A percentile compares a stretch with the other conserved stretches of the same genome.
Evolutionary conservation across 2,329 filamentous ascomycete species (phyloP).

Genomic region (Xylariaceae sp.): DNA sequence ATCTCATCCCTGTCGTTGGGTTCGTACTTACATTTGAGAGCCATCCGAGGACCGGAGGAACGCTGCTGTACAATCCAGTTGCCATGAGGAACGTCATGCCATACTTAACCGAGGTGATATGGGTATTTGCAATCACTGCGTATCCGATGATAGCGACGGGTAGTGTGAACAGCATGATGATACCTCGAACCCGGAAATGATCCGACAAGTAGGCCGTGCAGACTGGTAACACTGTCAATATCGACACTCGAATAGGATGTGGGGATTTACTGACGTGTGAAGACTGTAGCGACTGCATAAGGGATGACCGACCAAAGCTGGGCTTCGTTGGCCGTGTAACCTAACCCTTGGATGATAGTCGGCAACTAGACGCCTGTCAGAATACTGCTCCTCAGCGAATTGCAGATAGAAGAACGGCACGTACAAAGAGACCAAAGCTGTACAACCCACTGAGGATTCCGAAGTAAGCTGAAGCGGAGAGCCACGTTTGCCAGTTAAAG

Average conservation of each 20-base stretch:
- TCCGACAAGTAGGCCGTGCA: slow-evolving; percentile 65
- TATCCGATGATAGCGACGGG: slow-evolving; percentile 71
- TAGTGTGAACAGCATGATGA: slow-evolving; percentile 68
- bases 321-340: slow-evolving; percentile 60
- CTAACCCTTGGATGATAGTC: slow-evolving; percentile 67
- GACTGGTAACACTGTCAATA: slow-evolving; percentile 43
- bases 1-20: too few species aligned
- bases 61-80: slow-evolving; percentile 67
- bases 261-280: slow-evolving; percentile 52
- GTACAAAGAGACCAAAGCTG: slow-evolving; percentile 68
- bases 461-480: slow-evolving; percentile 68
- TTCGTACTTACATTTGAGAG: slow-evolving; percentile 57
- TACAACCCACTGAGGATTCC: slow-evolving; percentile 65
- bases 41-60: slow-evolving; percentile 70
- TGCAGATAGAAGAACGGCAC: slow-evolving; percentile 33
- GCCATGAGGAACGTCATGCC: slow-evolving; percentile 74
- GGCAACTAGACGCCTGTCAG: slow-evolving; percentile 54
- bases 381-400: not conserved
- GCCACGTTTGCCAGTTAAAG: slow-evolving; percentile 67
- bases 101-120: slow-evolving; percentile 60
- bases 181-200: slow-evolving; percentile 63
- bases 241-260: slow-evolving; percentile 5
- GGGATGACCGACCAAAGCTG: slow-evolving; percentile 71
- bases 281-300: slow-evolving; percentile 64
- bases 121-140: slow-evolving; percentile 66